Evolutionary conservation across 345 rosid species (phyloP), one percentile per base, ranked within the genome.

Genomic region (Streptanthus diversifolius): DNA sequence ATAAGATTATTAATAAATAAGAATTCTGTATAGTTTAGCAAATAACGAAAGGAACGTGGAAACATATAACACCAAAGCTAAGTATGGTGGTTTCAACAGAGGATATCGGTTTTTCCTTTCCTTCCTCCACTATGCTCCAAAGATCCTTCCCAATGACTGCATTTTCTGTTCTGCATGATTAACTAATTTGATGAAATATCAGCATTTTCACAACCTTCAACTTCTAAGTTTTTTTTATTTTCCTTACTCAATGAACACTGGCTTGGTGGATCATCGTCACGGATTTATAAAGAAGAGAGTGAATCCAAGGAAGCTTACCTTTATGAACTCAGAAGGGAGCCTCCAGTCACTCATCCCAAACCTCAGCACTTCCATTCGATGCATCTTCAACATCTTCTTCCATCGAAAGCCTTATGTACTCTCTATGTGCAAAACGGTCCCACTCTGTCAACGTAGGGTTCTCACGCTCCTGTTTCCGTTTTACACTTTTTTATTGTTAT

Each of bases 331-430:
- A 93, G 76, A 93, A 93, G 27, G 98, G 97, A 78, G 97, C 90
- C 80, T 93, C 98, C 30, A 93, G 88, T 35, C 97, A 89, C 81
- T 93, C 98, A 80, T 93, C 98, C 98, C 98, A 93, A 36, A 86
- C 96, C 66, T 93, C 98, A 43, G 90, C 97, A 83, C 97, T 93
- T 74, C 98, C 98, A 82, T 93, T 90, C 18, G 98, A 93, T 56
- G 90, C 97, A 80, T 89, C 98, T 80, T 93, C 98, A 3, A 90
- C 98, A 73, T 93, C 98, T 82, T 93, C 98, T 83, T 93, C 98
- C 97, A 93, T 87, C 8, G 98, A 93, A 32, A 93, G 96, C 78
- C 96, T 84, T 13, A 93, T 89, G 68, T 93, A 93, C 80, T 93
- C 98, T 83, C 98, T 83, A 81, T 93, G 98, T 1, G 98, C 97